phyloP scores from a whole-genome alignment of 257 asterid species.

The Solanum piurae region DNA sequence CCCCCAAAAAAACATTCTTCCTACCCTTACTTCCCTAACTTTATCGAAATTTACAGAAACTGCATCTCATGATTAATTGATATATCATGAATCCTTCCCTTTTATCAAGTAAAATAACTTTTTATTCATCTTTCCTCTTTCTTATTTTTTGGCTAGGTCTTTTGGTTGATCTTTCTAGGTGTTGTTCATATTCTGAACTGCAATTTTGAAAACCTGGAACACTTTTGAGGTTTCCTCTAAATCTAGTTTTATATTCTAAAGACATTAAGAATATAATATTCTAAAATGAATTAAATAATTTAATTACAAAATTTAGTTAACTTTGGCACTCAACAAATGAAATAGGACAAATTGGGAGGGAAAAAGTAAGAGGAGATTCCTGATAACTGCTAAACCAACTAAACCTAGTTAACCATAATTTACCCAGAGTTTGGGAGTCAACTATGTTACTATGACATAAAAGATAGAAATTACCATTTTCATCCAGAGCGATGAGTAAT shows the following conservation, averaged over 20 bases:
- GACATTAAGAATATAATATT: background rate
- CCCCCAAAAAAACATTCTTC: background rate
- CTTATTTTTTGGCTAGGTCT: background rate
- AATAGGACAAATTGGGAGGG: background rate
- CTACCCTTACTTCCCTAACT: background rate
- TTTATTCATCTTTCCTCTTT: background rate
- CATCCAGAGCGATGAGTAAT: slow-evolving; percentile 78
- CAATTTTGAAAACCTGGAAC: background rate
- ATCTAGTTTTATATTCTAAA: background rate
- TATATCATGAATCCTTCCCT: background rate
- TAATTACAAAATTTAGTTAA: background rate
- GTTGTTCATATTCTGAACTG: background rate
- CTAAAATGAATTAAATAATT: background rate
- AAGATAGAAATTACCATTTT: slow-evolving; percentile 39
- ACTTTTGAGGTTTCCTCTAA: background rate
- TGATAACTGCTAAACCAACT: background rate
- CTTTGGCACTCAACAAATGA: background rate
- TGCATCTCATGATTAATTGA: background rate
- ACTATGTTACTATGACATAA: background rate
- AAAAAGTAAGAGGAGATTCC: background rate
- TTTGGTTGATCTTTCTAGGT: background rate
- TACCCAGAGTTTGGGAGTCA: background rate
- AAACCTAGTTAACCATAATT: background rate
- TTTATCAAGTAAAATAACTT: background rate
- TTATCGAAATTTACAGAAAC: background rate